A percentile compares a stretch with the other conserved stretches of the same genome.
Evolutionary conservation across 225 moss, liverwort and hornwort genomes (phyloP).

Genomic region (Ulota crispa): DNA sequence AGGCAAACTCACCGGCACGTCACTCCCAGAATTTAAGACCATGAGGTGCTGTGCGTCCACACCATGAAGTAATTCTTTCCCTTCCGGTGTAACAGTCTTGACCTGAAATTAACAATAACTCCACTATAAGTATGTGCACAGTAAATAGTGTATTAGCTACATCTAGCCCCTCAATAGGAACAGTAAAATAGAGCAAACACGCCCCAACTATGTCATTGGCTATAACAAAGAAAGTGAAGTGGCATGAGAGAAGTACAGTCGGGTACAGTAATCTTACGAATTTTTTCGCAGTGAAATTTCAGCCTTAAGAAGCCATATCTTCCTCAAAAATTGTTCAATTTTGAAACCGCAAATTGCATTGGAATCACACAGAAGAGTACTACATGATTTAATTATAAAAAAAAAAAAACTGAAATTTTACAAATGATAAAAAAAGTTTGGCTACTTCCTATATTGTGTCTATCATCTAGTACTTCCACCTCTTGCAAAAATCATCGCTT

Average conservation of each 20-base stretch:
- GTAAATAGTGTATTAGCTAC: background rate
- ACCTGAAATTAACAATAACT: slow-evolving; percentile 41
- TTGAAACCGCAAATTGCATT: too few species aligned
- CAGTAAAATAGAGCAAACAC: background rate
- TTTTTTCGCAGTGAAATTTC: too few species aligned
- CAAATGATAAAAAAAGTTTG: too few species aligned
- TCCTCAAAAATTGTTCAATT: too few species aligned
- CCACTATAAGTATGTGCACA: background rate
- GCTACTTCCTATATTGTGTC: too few species aligned
- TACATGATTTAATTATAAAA: too few species aligned
- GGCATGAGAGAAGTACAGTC: background rate
- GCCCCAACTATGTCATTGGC: background rate
- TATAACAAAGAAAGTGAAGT: background rate
- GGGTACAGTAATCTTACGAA: too few species aligned
- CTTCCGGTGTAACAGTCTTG: slow-evolving; percentile 52
- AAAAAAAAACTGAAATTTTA: too few species aligned
- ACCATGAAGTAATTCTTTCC: slow-evolving; percentile 60
- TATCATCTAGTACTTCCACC: too few species aligned
- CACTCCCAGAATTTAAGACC: slow-evolving; percentile 91
- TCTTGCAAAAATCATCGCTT: too few species aligned
- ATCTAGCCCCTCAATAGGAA: background rate
- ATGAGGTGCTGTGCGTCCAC: slow-evolving; percentile 78
- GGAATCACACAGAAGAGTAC: too few species aligned
- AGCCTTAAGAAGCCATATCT: too few species aligned
- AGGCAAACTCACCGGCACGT: slow-evolving; percentile 68